Evolutionary conservation across 2,329 filamentous ascomycete species (phyloP), one percentile per base, ranked within the genome.

Genomic region (Sodiomyces alkalinus): DNA sequence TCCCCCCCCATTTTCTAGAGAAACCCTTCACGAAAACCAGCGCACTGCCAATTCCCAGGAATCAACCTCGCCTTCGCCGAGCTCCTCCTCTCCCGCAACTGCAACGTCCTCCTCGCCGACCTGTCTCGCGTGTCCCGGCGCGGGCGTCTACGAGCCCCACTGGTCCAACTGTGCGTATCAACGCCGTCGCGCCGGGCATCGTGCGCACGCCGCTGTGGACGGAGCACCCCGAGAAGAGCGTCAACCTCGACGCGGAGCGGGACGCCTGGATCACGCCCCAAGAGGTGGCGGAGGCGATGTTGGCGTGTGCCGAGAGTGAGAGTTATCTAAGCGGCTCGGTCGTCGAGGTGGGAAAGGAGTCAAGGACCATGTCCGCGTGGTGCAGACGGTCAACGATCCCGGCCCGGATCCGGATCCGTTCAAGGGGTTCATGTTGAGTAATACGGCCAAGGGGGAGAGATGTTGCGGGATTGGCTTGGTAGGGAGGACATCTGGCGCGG

Each of bases 41-140:
- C 28, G 31, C 7, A 36, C n/a, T 6, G 3, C 2, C 6, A 6
- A 4, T 2, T 4, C 1, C 8, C 4, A 55, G 53, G 55, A 5
- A 62, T 62, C 33, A 58, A 57, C 32, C 42, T 63, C 7, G 44
- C 43, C 3, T 63, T 64, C 23, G 56, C 58, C 4, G 38, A 50
- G 13, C 46, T 62, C 0, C 49, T 65, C 2, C 45, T 64, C 1
- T 38, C 39, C 6, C 45, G 45, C 15, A 44, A 46, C 20, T 62
- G 59, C 43, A 60, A 58, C 28, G 59, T 64, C 11, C 39, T 62
- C 4, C 39, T 64, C 5, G 60, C 53, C 21, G 60, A 64, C 37
- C 35, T 64, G 0, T 34, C 44, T 64, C 15, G 41, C 62, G 4
- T 60, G 56, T 20, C 56, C 60, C 0, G 58, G 58, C 1, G 60